phyloP scores from a whole-genome alignment of 2,329 filamentous ascomycete genomes.

The Claviceps fusiformis region DNA sequence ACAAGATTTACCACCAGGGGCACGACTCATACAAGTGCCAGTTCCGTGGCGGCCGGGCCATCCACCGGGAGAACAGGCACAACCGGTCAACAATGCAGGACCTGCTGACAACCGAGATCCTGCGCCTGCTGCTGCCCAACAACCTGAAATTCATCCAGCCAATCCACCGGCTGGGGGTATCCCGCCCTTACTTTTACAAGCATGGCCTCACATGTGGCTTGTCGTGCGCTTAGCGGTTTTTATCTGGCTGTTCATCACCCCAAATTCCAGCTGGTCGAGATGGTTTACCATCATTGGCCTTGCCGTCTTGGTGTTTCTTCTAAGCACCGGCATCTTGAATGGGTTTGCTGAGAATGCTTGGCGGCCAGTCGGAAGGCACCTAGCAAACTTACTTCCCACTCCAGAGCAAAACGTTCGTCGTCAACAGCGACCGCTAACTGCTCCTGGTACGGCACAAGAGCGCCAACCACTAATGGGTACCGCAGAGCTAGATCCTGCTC shows the following conservation, averaged over 20 bases:
- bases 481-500: slow-evolving; percentile 30
- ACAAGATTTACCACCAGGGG: slow-evolving; percentile 9
- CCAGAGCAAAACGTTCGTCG: slow-evolving; percentile 22
- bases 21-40: neutral
- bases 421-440: slow-evolving; percentile 10
- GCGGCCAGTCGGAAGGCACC: slow-evolving; percentile 42
- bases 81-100: neutral
- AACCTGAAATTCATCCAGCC: slow-evolving; percentile 19
- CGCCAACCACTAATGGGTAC: slow-evolving; percentile 14
- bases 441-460: slow-evolving; percentile 11
- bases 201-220: slow-evolving; percentile 52
- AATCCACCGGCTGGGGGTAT: slow-evolving; percentile 24
- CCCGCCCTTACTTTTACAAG: slow-evolving; percentile 19
- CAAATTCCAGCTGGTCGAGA: slow-evolving; percentile 43
- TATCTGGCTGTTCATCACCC: slow-evolving; percentile 51
- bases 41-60: slow-evolving; percentile 7
- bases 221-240: slow-evolving; percentile 43
- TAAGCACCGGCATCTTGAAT: slow-evolving; percentile 46
- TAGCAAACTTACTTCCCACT: slow-evolving; percentile 44
- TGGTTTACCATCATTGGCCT: slow-evolving; percentile 42
- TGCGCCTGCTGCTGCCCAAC: neutral
- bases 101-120: neutral
- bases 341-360: slow-evolving; percentile 40
- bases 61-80: slow-evolving; percentile 12
- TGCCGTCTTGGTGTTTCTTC: slow-evolving; percentile 41